phyloP scores from a whole-genome alignment of 805 yeast genomes.

The Metschnikowia aberdeeniae region DNA sequence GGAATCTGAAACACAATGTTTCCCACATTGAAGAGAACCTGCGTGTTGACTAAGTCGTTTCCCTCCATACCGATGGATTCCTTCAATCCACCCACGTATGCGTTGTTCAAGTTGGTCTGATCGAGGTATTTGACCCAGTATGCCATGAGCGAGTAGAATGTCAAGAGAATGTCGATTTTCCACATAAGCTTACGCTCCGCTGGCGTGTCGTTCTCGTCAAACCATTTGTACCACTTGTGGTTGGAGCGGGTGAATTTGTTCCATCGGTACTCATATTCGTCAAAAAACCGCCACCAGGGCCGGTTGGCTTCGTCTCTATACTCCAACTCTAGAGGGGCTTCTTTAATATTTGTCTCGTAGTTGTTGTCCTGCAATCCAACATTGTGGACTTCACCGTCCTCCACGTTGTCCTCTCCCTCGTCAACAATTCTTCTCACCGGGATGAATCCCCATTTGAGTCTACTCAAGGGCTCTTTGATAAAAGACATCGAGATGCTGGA shows the following conservation, averaged over 20 bases:
- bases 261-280: slow-evolving; percentile 29
- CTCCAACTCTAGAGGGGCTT: slow-evolving; percentile 23
- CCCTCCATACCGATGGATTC: slow-evolving; percentile 25
- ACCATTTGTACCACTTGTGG: slow-evolving; percentile 29
- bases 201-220: slow-evolving; percentile 24
- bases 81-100: slow-evolving; percentile 24
- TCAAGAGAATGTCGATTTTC: slow-evolving; percentile 27
- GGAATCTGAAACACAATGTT: slow-evolving; percentile 25
- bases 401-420: slow-evolving; percentile 18
- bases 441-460: slow-evolving; percentile 32
- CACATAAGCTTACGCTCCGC: slow-evolving; percentile 27
- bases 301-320: slow-evolving; percentile 52
- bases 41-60: slow-evolving; percentile 27
- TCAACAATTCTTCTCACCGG: slow-evolving; percentile 34
- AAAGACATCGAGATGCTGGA: slow-evolving; percentile 4
- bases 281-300: slow-evolving; percentile 47
- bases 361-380: slow-evolving; percentile 12
- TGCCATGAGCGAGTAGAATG: slow-evolving; percentile 26
- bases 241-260: slow-evolving; percentile 14
- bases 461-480: slow-evolving; percentile 13
- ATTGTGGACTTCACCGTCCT: not conserved
- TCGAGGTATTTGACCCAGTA: slow-evolving; percentile 30
- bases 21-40: slow-evolving; percentile 23
- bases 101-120: slow-evolving; percentile 24
- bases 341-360: slow-evolving; percentile 5